These are phyloP conservation scores for Pseudogymnoascus sp. DNA, from an alignment of 2,329 filamentous ascomycete species.

Conservation along the genomic window DNA sequence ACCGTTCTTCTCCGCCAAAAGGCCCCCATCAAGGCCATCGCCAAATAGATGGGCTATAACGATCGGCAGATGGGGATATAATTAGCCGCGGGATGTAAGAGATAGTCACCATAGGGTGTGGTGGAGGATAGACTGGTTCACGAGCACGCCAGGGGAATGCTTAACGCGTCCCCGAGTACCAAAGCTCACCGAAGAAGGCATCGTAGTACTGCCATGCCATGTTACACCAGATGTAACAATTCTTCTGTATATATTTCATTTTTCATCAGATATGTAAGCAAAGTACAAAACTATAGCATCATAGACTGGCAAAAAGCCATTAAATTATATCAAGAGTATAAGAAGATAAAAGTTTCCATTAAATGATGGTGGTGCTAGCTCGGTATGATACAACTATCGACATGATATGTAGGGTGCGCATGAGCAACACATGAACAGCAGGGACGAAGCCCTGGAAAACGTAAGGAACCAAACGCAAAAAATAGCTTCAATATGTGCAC, in stretches of 20 bases:
- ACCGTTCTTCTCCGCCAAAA: slow-evolving; percentile 56
- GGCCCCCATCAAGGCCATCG: slow-evolving; percentile 21
- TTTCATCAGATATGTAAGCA: slow-evolving; percentile 12
- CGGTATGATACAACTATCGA: slow-evolving; percentile 7
- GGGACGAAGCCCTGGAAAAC: slow-evolving; percentile 9
- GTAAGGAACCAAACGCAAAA: background rate
- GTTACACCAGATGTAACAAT: background rate
- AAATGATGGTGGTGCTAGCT: slow-evolving; percentile 3
- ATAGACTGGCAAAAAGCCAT: background rate
- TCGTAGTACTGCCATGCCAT: background rate
- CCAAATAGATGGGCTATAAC: background rate
- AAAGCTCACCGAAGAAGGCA: background rate
- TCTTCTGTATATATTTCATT: slow-evolving; percentile 15
- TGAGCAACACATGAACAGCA: slow-evolving; percentile 13
- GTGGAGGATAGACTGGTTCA: background rate
- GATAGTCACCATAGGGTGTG: background rate
- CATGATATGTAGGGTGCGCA: slow-evolving; percentile 12
- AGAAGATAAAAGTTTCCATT: slow-evolving; percentile 8
- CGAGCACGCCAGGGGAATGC: background rate
- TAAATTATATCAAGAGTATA: slow-evolving; percentile 7
- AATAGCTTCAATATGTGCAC: slow-evolving; percentile 7
- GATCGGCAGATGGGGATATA: background rate
- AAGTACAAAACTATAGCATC: background rate
- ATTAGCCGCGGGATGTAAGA: background rate
- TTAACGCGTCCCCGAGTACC: background rate